Conservation (phyloP, 1,139 yeast genomes). For the Zygosaccharomyces pseudobailii region DNA sequence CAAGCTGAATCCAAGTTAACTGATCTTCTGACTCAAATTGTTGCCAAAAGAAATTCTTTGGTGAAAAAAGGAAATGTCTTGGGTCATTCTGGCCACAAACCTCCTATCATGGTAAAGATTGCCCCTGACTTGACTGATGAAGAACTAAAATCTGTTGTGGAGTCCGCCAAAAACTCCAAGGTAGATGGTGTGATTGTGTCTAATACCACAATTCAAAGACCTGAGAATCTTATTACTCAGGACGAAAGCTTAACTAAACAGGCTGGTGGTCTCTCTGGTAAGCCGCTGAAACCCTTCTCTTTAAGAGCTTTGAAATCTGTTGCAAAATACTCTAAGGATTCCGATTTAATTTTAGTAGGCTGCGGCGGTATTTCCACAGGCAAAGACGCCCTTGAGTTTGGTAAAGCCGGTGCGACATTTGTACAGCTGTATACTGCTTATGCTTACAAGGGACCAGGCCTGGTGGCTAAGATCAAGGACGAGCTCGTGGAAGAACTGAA, state of each 20-base stretch:
- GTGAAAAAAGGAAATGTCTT: slow-evolving; percentile 38
- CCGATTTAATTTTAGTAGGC: slow-evolving; percentile 70
- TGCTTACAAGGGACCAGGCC: slow-evolving; percentile 91
- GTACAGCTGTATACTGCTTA: slow-evolving; percentile 84
- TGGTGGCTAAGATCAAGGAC: slow-evolving; percentile 71
- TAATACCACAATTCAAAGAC: slow-evolving; percentile 86
- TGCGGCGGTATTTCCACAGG: slow-evolving; percentile 92
- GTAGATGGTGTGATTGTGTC: slow-evolving; percentile 91
- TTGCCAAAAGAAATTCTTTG: slow-evolving; percentile 50
- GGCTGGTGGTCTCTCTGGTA: slow-evolving; percentile 88
- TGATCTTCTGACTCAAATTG: slow-evolving; percentile 59
- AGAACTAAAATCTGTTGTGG: slow-evolving; percentile 80
- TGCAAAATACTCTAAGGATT: slow-evolving; percentile 69
- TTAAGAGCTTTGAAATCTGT: slow-evolving; percentile 64
- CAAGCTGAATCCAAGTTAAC: slow-evolving; percentile 75
- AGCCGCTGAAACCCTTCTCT: slow-evolving; percentile 80
- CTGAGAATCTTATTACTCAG: slow-evolving; percentile 48
- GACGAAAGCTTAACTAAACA: slow-evolving; percentile 45
- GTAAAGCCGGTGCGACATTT: slow-evolving; percentile 87
- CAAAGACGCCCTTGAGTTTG: slow-evolving; percentile 84
- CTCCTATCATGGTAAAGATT: slow-evolving; percentile 82
- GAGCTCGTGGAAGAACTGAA: slow-evolving; percentile 64
- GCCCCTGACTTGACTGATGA: slow-evolving; percentile 88
- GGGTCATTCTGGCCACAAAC: slow-evolving; percentile 34
- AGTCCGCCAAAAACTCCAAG: slow-evolving; percentile 67